Base-by-base conservation (phyloP, 2,329 filamentous ascomycete species). In the Fusarium bulbicola region DNA sequence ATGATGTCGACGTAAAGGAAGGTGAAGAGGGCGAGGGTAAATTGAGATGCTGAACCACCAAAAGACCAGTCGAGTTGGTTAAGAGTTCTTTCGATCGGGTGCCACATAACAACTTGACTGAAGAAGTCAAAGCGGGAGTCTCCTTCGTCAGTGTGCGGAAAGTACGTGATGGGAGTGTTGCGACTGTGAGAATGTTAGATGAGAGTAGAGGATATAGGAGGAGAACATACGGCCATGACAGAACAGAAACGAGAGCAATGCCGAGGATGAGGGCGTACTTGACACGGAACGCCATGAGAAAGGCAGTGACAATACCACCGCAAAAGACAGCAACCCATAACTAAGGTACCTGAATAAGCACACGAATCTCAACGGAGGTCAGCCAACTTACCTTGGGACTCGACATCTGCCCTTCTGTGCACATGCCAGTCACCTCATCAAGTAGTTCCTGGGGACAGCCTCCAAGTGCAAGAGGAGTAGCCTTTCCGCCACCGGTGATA, bases 301-400 rank as follows among this genome's bases (percentile, higher is more conserved):
- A 88, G 10, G 92, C 90, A 0, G 94, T 95, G 42, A 97, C 81
- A 50, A 97, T 86, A 39, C 94, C 93, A 20, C 95, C 93, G 60
- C 92, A 90, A 79, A 94, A 91, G 72, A 97, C 92, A 16, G 93
- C 95, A 60, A 97, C 89, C 95, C 95, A 97, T 87, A 97, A 85
- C 89, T 91, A 34, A 34, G 13, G 32, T 34, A 43, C 6, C 21
- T 24, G 20, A 4, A 42, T 77, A 28, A 76, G 70, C 30, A 37
- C n/a, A n/a, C 6, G 10, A 30, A 8, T 3, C 24, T 20, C 12
- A 10, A 13, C 6, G 21, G 6, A 34, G 21, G 5, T 5, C 8
- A 26, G 7, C 4, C 4, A 18, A 77, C 82, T 75, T 80, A 89
- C 91, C 54, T 92, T 92, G 14, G 93, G 92, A 76, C 89, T 96